Conservation (phyloP, 192 early-diverging fungal species). For the Umbelopsis isabellina region DNA sequence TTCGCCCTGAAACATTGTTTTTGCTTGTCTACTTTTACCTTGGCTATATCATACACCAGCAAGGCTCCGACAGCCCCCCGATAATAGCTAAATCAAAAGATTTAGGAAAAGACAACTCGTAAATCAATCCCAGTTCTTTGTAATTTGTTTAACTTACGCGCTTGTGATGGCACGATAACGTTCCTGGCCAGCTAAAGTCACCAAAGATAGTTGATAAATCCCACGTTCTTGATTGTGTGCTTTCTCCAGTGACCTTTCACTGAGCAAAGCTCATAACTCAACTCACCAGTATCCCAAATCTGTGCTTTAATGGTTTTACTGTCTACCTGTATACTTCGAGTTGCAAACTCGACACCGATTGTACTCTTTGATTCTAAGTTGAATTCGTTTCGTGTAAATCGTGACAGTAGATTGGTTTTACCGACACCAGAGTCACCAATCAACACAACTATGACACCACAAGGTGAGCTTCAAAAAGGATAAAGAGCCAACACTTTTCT, state of each 20-base stretch:
- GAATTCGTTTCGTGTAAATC: constrained; percentile 96
- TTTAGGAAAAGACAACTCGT: background rate
- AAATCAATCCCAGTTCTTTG: background rate
- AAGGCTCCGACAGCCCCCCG: constrained; percentile 98
- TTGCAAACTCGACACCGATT: constrained; percentile 97
- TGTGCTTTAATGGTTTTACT: constrained; percentile 96
- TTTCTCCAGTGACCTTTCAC: constrained; percentile 20
- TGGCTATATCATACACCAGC: constrained; percentile 97
- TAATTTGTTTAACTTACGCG: constrained; percentile 42
- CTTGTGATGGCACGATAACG: constrained; percentile 87
- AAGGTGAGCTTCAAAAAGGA: background rate
- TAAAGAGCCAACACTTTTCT: background rate
- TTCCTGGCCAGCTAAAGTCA: constrained; percentile 60
- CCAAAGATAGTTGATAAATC: background rate
- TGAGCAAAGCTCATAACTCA: constrained; percentile 21
- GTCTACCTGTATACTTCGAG: constrained; percentile 91
- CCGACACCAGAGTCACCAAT: constrained; percentile 96
- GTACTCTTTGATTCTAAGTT: constrained; percentile 96
- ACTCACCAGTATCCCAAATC: constrained; percentile 95
- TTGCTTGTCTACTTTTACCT: constrained; percentile 36
- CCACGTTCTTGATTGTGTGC: background rate
- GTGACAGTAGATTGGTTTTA: constrained; percentile 93
- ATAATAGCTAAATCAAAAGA: constrained; percentile 70
- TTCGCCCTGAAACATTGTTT: background rate
- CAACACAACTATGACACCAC: constrained; percentile 64